Conservation (phyloP, 2,329 filamentous ascomycete genomes). For the Aaosphaeria pasadenensis region DNA sequence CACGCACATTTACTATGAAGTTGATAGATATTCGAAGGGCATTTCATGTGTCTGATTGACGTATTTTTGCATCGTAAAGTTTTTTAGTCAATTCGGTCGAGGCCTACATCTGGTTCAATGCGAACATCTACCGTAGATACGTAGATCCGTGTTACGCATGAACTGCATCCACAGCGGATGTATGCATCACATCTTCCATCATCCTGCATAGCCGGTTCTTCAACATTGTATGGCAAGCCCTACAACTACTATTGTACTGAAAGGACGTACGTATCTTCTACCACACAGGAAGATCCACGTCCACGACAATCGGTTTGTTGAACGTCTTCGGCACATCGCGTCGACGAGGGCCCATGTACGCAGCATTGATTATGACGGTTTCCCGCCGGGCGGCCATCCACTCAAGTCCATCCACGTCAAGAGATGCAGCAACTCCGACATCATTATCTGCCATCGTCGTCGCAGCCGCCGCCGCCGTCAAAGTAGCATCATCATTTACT, state of each 20-base stretch:
- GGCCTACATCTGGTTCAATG: too few species aligned
- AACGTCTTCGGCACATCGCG: conserved; percentile 56
- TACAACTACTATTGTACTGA: too few species aligned
- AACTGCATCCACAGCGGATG: too few species aligned
- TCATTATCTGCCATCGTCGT: conserved; percentile 9
- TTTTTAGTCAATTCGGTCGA: too few species aligned
- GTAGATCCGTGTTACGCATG: too few species aligned
- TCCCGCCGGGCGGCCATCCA: conserved; percentile 51
- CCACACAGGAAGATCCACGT: conserved; percentile 68
- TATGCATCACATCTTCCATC: too few species aligned
- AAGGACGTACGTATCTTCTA: conserved; percentile 1
- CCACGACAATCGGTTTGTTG: conserved; percentile 81
- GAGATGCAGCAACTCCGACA: conserved; percentile 10
- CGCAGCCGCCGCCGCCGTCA: conserved; percentile 16
- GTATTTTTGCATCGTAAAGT: too few species aligned
- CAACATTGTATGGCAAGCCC: conserved; percentile 1
- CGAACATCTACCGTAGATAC: too few species aligned
- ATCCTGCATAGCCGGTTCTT: too few species aligned
- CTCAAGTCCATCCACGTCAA: conserved; percentile 18
- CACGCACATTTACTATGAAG: too few species aligned
- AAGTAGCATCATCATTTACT: background rate
- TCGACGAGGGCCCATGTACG: conserved; percentile 67
- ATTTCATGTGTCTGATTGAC: too few species aligned
- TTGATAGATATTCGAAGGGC: too few species aligned
- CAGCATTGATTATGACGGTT: conserved; percentile 78